Conservation (phyloP, 495 filamentous ascomycete genomes). For the Hypoxylon cercidicola region DNA sequence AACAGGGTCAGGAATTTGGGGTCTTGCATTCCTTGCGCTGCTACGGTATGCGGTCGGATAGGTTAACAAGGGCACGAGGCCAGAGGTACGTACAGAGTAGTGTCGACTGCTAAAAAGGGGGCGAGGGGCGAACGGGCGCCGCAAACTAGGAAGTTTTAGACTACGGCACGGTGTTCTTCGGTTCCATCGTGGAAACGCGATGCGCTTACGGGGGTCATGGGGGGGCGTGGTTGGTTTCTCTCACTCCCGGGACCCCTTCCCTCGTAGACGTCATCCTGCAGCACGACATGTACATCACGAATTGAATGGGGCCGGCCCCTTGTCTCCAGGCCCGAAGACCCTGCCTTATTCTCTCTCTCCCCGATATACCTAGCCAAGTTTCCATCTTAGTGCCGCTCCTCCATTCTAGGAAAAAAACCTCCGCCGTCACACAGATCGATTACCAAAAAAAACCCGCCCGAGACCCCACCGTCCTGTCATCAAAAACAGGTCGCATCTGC, state of each 20-base stretch:
- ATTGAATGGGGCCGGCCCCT: too few species aligned
- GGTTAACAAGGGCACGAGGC: neutral
- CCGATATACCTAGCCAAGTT: conserved; percentile 7
- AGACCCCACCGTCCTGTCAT: conserved; percentile 9
- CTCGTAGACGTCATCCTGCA: conserved; percentile 36
- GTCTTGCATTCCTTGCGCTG: too few species aligned
- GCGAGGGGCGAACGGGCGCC: conserved; percentile 2
- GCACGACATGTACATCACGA: conserved; percentile 7
- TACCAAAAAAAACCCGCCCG: too few species aligned
- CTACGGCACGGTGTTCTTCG: neutral
- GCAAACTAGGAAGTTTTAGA: neutral
- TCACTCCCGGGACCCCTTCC: neutral
- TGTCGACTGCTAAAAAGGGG: conserved; percentile 19
- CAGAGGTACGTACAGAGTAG: conserved; percentile 16
- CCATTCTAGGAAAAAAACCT: conserved; percentile 17
- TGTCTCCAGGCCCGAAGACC: neutral
- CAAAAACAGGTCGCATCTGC: conserved; percentile 10
- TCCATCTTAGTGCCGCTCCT: neutral
- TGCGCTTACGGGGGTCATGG: conserved; percentile 4
- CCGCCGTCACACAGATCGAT: conserved; percentile 2
- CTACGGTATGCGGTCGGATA: conserved; percentile 1
- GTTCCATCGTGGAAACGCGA: conserved; percentile 14
- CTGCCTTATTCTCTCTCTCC: conserved; percentile 1
- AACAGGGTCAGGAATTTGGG: too few species aligned
- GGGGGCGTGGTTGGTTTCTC: neutral